Conservation (phyloP, 805 yeast genomes). For the Kuraishia cidri region DNA sequence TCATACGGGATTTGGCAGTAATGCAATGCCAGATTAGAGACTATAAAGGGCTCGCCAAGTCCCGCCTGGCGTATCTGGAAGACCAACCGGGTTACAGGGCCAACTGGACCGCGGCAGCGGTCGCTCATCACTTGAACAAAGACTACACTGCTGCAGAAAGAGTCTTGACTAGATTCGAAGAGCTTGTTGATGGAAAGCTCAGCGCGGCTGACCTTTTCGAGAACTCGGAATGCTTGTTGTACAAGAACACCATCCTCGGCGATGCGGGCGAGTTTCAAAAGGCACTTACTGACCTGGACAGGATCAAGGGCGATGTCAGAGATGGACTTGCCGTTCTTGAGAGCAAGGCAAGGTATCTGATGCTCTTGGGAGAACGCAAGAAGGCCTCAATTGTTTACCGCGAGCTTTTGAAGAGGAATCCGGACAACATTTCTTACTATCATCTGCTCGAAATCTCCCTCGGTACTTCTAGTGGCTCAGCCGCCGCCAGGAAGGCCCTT, state of each 20-base stretch:
- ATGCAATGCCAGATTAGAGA: constrained; percentile 78
- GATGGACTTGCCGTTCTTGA: constrained; percentile 61
- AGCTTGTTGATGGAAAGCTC: constrained; percentile 57
- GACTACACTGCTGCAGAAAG: constrained; percentile 62
- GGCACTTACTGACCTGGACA: constrained; percentile 54
- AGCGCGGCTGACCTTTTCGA: constrained; percentile 64
- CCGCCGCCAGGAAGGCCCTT: constrained; percentile 41
- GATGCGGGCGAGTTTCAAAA: constrained; percentile 53
- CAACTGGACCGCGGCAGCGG: constrained; percentile 83
- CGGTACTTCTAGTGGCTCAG: constrained; percentile 36
- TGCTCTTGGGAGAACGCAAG: constrained; percentile 42
- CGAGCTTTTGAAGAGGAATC: constrained; percentile 71
- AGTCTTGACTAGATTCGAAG: constrained; percentile 70
- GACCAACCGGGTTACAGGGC: constrained; percentile 76
- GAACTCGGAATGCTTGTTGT: constrained; percentile 72
- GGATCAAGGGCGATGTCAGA: constrained; percentile 29
- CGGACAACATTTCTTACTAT: constrained; percentile 68
- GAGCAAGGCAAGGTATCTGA: constrained; percentile 53
- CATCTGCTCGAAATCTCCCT: constrained; percentile 56
- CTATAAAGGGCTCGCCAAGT: constrained; percentile 46
- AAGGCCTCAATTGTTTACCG: constrained; percentile 69
- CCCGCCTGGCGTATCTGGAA: constrained; percentile 64
- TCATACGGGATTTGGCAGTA: constrained; percentile 73
- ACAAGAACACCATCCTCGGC: constrained; percentile 57
- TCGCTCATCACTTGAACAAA: constrained; percentile 72